phyloP scores from a whole-genome alignment of 2,329 filamentous ascomycete species.

The Cytospora leucostoma region DNA sequence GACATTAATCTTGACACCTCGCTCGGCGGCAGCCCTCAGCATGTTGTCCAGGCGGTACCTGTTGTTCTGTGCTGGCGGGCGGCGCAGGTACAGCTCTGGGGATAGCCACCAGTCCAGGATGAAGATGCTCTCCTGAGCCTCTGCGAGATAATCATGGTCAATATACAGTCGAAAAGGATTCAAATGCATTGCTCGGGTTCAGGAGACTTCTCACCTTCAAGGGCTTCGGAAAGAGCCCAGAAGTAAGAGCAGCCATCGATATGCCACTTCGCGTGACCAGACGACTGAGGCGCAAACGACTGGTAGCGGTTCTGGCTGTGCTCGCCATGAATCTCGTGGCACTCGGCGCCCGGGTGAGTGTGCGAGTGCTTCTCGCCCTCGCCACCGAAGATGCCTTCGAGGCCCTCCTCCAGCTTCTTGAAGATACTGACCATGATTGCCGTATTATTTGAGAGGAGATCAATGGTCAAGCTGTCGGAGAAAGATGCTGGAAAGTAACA shows the following conservation, averaged over 20 bases:
- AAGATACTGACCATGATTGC: slow-evolving; percentile 41
- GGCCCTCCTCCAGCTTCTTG: slow-evolving; percentile 46
- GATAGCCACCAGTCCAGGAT: slow-evolving; percentile 92
- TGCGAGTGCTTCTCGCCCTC: slow-evolving; percentile 48
- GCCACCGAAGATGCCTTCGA: slow-evolving; percentile 42
- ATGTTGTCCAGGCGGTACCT: slow-evolving; percentile 82
- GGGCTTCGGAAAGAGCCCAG: slow-evolving; percentile 77
- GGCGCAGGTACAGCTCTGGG: slow-evolving; percentile 82
- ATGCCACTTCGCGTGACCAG: slow-evolving; percentile 82
- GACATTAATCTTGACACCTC: slow-evolving; percentile 80
- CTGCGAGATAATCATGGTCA: slow-evolving; percentile 37
- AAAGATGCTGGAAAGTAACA: background rate
- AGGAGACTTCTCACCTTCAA: slow-evolving; percentile 56
- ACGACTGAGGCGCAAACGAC: slow-evolving; percentile 73
- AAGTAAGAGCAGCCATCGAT: slow-evolving; percentile 85
- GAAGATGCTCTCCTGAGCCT: slow-evolving; percentile 75
- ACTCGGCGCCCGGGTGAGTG: slow-evolving; percentile 44
- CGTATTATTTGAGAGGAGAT: slow-evolving; percentile 32
- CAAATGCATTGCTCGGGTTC: background rate
- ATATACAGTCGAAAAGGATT: background rate
- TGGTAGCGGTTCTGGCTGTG: slow-evolving; percentile 56
- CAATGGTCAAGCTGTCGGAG: background rate
- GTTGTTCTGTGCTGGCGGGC: slow-evolving; percentile 79
- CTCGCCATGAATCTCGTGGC: slow-evolving; percentile 44
- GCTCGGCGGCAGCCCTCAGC: slow-evolving; percentile 77